A percentile compares a stretch with the other conserved stretches of the same genome.
Conservation (phyloP, 257 asterid genomes). For the Nicotiana tabacum region DNA sequence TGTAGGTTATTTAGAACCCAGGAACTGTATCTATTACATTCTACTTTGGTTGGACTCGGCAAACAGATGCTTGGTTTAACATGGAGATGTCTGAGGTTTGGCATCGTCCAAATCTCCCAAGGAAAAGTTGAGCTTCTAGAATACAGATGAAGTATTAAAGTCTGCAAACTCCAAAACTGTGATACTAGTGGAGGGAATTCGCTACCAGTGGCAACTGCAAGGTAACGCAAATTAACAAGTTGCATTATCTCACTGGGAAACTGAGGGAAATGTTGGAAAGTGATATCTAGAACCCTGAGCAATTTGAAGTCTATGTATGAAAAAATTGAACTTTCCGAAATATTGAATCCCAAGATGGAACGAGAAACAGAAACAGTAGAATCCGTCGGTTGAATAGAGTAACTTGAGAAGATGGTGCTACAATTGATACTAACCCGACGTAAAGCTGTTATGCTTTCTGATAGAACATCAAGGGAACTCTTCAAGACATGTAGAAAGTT, state of each 20-base stretch:
- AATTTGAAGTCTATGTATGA: constrained; percentile 16
- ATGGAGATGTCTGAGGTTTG: constrained; percentile 24
- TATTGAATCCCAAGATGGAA: constrained; percentile 3
- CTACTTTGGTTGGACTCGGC: constrained; percentile 3
- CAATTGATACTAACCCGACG: not conserved
- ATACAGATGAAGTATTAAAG: constrained; percentile 28
- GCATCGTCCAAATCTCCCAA: constrained; percentile 17
- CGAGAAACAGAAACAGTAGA: constrained; percentile 8
- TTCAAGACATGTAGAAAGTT: constrained; percentile 25
- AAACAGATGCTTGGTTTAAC: constrained; percentile 14
- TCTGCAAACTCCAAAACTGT: constrained; percentile 22
- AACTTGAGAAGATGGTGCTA: not conserved
- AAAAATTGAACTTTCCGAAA: not conserved
- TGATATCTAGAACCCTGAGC: constrained; percentile 31
- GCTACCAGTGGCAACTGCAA: constrained; percentile 21
- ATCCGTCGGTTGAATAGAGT: constrained; percentile 12
- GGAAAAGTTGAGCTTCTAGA: constrained; percentile 13
- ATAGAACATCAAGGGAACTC: not conserved
- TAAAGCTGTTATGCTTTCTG: constrained; percentile 9
- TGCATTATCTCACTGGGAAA: constrained; percentile 21
- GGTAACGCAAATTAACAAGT: constrained; percentile 24
- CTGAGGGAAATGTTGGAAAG: constrained; percentile 13
- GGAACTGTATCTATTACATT: not conserved
- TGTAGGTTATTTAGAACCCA: constrained; percentile 4
- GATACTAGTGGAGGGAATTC: constrained; percentile 15